Base-by-base conservation (phyloP, 805 yeast genomes). In the Metschnikowia corniflorae region DNA sequence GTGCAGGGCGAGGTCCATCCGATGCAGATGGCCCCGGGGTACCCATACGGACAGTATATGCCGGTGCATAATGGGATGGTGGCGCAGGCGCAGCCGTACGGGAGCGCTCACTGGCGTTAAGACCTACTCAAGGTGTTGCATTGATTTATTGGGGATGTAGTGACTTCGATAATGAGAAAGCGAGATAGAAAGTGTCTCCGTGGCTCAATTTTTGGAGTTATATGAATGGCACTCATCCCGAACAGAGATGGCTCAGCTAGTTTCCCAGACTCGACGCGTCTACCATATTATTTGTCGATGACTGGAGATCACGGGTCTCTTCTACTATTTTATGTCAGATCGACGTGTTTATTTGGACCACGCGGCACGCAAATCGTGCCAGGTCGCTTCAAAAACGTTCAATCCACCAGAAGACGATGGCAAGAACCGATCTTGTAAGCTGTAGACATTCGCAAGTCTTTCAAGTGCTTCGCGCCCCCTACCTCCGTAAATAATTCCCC, bases 401-500 rank as follows among this genome's bases (percentile, higher is more conserved):
- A 14, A 7, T 2, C 13, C 31, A n/a, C 17, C 26, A n/a, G n/a
- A n/a, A 15, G 31, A 26, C 10, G 28, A 22, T 17, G 28, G 10
- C 12, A 14, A 5, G 10, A 27, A 27, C 4, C 24, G 26, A 8
- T 10, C 35, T 6, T 23, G 23, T 21, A 38, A 16, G 20, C 22
- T 15, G 25, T 29, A 26, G 9, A 38, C 19, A 0, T 14, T 17
- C 5, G 35, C 37, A 10, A 42, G 26, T 7, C 16, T 14, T 7
- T 35, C 34, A 6, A 42, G 26, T 2, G 29, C 25, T 6, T 16
- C 16, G n/a, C 33, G 24, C 6, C 46, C 50, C 9, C 31, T 23
- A 2, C 61, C 61, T 5, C 65, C 64, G 13, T 53, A 61, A 33
- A 80, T 61, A 1, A 73, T 61, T 4, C 78, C 54, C 0, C 80